Evolutionary conservation across 2,329 filamentous ascomycete genomes (phyloP).

Genomic region (Cercospora zeina): DNA sequence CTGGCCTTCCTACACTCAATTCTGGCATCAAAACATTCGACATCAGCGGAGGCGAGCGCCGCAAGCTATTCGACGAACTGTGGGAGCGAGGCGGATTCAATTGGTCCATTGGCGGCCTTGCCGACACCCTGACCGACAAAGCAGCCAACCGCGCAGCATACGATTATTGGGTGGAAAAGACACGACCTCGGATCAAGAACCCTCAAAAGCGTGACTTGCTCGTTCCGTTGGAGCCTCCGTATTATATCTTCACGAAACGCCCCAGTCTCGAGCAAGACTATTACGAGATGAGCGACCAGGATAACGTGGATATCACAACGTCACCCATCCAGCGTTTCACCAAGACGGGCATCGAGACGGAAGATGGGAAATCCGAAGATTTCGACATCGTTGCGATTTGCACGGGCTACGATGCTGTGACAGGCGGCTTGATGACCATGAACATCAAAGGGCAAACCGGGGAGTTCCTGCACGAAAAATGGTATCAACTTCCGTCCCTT

Average conservation of each 20-base stretch:
- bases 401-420: neutral
- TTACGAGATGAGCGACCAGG: slow-evolving; percentile 43
- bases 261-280: slow-evolving; percentile 50
- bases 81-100: slow-evolving; percentile 38
- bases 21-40: neutral
- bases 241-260: slow-evolving; percentile 49
- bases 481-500: neutral
- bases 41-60: neutral
- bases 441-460: neutral
- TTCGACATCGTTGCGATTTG: neutral
- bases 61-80: neutral
- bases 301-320: slow-evolving; percentile 46
- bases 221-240: slow-evolving; percentile 45
- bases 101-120: slow-evolving; percentile 14
- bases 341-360: neutral
- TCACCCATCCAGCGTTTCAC: slow-evolving; percentile 46
- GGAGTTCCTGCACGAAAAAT: neutral
- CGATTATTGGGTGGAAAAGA: slow-evolving; percentile 51
- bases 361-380: neutral
- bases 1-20: neutral
- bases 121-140: slow-evolving; percentile 15
- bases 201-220: slow-evolving; percentile 48
- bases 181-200: slow-evolving; percentile 46
- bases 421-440: neutral
- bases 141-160: slow-evolving; percentile 30